These are phyloP conservation scores for Nicotiana obtusifolia DNA, from an alignment of 257 asterid species.

Conservation along the genomic window DNA sequence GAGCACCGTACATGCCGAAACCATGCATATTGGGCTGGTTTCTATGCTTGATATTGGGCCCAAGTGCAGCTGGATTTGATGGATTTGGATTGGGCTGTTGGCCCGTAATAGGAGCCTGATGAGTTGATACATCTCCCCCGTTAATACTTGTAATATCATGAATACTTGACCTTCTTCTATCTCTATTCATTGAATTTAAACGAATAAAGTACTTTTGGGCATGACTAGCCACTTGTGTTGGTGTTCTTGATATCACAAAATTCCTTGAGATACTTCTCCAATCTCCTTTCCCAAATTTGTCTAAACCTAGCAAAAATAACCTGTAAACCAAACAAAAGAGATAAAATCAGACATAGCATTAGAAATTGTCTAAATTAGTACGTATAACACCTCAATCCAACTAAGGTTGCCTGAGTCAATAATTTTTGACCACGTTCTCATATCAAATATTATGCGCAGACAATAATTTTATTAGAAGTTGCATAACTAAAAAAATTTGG, in stretches of 20 bases:
- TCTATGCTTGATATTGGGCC: slow-evolving; percentile 48
- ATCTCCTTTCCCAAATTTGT: slow-evolving; percentile 93
- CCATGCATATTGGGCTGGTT: slow-evolving; percentile 51
- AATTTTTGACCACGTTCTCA: too few relatives aligned
- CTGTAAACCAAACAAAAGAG: slow-evolving; percentile 24
- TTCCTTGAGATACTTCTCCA: slow-evolving; percentile 98
- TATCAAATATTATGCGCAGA: too few relatives aligned
- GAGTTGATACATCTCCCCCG: slow-evolving; percentile 52
- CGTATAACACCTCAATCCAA: too few relatives aligned
- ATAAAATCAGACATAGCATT: not conserved
- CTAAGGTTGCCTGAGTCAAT: too few relatives aligned
- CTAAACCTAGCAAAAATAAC: slow-evolving; percentile 77
- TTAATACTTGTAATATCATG: slow-evolving; percentile 81
- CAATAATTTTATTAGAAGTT: too few relatives aligned
- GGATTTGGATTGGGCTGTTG: slow-evolving; percentile 45
- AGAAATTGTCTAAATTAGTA: too few relatives aligned
- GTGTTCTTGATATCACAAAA: slow-evolving; percentile 79
- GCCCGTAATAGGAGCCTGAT: slow-evolving; percentile 66
- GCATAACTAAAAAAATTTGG: too few relatives aligned
- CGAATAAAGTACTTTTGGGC: slow-evolving; percentile 95
- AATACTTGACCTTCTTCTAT: slow-evolving; percentile 87
- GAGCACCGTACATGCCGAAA: slow-evolving; percentile 63
- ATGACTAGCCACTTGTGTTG: slow-evolving; percentile 96
- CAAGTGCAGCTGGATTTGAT: slow-evolving; percentile 22
- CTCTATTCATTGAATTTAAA: slow-evolving; percentile 78